Conservation (phyloP, 345 rosid genomes). For the Eutrema heterophyllum region DNA sequence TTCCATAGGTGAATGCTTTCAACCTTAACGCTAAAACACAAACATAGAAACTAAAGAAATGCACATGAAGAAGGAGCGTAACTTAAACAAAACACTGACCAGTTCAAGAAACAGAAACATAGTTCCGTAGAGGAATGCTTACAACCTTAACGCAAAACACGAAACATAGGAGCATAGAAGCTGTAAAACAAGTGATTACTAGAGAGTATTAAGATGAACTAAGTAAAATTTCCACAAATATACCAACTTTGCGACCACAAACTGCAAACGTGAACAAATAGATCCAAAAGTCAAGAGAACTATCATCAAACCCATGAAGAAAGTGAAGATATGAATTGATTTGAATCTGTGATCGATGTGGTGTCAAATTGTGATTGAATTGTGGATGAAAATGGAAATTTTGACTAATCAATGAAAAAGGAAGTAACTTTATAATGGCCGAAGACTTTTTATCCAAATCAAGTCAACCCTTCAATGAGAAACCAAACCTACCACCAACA, state of each 20-base stretch:
- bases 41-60: neutral
- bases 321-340: neutral
- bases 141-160: neutral
- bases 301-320: neutral
- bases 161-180: neutral
- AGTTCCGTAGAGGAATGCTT: neutral
- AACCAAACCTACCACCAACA: slow-evolving; percentile 50
- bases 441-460: slow-evolving; percentile 22
- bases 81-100: slow-evolving; percentile 12
- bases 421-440: slow-evolving; percentile 19
- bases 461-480: slow-evolving; percentile 68
- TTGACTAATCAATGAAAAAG: slow-evolving; percentile 1
- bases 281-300: slow-evolving; percentile 17
- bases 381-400: neutral
- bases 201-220: neutral
- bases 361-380: neutral
- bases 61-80: neutral
- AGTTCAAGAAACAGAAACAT: neutral
- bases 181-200: neutral
- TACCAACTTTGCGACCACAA: slow-evolving; percentile 1
- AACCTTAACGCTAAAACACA: neutral
- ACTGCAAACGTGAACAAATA: neutral
- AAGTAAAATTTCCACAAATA: neutral
- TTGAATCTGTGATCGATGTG: neutral
- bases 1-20: neutral